phyloP scores from a whole-genome alignment of 306 rosid species.

The Quercus robur region DNA sequence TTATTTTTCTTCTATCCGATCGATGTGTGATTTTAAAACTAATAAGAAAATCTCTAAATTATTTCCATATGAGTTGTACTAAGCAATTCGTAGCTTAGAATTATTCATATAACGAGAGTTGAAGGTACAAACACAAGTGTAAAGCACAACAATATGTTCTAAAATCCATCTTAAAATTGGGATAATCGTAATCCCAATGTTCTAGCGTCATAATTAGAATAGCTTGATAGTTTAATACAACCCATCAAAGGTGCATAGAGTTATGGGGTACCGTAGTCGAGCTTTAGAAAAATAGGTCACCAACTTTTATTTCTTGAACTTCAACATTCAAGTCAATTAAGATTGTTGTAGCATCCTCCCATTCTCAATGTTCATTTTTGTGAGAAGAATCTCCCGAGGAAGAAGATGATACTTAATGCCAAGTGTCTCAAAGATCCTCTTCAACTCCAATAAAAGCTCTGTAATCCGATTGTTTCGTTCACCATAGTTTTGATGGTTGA shows the following conservation, averaged over 20 bases:
- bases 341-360: constrained; percentile 26
- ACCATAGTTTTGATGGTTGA: constrained; percentile 54
- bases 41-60: no score
- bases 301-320: neutral
- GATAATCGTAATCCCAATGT: no score
- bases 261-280: neutral
- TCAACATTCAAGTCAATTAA: no score
- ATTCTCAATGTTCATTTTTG: constrained; percentile 28
- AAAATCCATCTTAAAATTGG: no score
- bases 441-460: constrained; percentile 44
- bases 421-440: constrained; percentile 47
- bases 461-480: constrained; percentile 42
- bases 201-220: neutral
- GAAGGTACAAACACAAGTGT: neutral
- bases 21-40: no score
- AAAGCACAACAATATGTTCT: no score
- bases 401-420: constrained; percentile 41
- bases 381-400: constrained; percentile 43
- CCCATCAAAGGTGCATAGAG: no score
- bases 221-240: no score
- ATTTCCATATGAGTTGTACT: no score
- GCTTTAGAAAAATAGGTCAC: neutral
- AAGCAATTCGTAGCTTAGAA: no score
- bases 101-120: neutral
- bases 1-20: no score